Evolutionary conservation across 331 rosid species (phyloP).

Genomic region (Erythrophleum ivorense): DNA sequence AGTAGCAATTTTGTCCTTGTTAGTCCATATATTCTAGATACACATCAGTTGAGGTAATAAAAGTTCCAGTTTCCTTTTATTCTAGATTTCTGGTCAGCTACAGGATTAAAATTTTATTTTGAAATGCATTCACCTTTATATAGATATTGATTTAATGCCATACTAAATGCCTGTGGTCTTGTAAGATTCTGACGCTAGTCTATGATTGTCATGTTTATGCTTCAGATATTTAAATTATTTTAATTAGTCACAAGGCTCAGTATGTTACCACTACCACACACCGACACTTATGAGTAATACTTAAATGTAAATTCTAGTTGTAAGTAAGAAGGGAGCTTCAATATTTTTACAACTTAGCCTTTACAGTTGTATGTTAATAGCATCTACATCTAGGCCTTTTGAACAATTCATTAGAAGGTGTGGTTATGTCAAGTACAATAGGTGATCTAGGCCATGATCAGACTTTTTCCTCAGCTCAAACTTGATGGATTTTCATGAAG

Average conservation of each 20-base stretch:
- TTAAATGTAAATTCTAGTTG: neutral
- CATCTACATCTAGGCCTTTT: neutral
- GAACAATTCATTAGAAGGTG: neutral
- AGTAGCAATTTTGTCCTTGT: neutral
- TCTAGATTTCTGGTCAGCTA: neutral
- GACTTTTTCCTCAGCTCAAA: constrained; percentile 13
- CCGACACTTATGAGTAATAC: neutral
- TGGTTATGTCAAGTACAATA: neutral
- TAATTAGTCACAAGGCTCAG: neutral
- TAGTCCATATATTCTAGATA: constrained; percentile 1
- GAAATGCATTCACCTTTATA: neutral
- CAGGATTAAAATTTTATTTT: neutral
- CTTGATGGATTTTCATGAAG: neutral
- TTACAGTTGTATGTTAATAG: constrained; percentile 17
- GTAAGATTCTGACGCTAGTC: neutral
- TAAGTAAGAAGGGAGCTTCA: constrained; percentile 6
- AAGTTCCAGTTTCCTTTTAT: neutral
- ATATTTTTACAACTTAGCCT: constrained; percentile 13
- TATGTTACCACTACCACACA: neutral
- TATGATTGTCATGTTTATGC: constrained; percentile 4
- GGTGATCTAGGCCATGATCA: constrained; percentile 14
- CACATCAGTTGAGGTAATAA: neutral
- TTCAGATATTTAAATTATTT: constrained; percentile 2
- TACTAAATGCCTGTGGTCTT: neutral
- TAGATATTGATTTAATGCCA: neutral